Percentiles rank a stretch among this genome's conserved stretches.
Evolutionary conservation across 352 stramenopile genomes (phyloP).

Genomic region (Saprolegnia parasitica): DNA sequence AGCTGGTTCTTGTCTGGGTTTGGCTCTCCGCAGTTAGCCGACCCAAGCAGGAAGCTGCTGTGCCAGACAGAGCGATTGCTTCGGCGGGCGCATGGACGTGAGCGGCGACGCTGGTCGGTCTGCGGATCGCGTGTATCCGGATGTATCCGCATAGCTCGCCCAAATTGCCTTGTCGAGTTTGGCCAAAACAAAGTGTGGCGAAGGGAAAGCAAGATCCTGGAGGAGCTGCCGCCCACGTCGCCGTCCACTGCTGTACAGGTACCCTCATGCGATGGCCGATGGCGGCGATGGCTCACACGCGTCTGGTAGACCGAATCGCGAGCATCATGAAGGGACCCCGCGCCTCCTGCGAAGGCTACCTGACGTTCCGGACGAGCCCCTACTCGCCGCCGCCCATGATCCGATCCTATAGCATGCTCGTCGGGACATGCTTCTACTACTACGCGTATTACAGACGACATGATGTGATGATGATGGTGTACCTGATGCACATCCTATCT

Average conservation of each 20-base stretch:
- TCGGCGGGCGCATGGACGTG: no score
- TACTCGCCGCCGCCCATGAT: slow-evolving; percentile 83
- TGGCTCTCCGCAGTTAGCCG: no score
- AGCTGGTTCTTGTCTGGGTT: no score
- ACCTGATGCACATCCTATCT: slow-evolving; percentile 1
- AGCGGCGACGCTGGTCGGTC: background rate
- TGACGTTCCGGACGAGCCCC: slow-evolving; percentile 81
- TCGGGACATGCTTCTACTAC: slow-evolving; percentile 84
- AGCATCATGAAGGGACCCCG: slow-evolving; percentile 71
- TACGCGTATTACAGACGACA: slow-evolving; percentile 56
- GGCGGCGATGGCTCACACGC: background rate
- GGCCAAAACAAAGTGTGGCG: background rate
- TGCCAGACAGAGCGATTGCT: no score
- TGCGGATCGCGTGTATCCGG: background rate
- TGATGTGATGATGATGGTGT: background rate
- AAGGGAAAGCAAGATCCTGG: slow-evolving; percentile 10
- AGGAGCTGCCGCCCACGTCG: background rate
- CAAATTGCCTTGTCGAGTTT: background rate
- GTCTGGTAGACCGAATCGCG: background rate
- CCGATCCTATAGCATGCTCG: slow-evolving; percentile 82
- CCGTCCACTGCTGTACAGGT: background rate
- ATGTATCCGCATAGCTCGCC: background rate
- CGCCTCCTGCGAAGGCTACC: slow-evolving; percentile 77
- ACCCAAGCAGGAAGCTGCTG: no score
- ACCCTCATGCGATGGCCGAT: background rate